These are phyloP conservation scores for Wickerhamomyces subpelliculosus DNA, from an alignment of 805 yeast genomes.

Conservation along the genomic window DNA sequence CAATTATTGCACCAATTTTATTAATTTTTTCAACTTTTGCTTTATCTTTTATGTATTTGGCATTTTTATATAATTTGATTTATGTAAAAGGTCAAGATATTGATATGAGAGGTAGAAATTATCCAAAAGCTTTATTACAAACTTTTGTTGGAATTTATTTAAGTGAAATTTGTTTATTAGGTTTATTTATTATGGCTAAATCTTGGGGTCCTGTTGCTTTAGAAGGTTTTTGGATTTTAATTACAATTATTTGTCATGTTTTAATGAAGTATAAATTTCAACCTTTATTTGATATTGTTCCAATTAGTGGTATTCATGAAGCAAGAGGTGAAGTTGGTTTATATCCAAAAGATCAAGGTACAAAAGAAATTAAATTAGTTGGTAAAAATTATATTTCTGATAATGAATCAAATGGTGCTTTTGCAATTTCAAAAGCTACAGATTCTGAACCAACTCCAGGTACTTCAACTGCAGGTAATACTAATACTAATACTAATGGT, in stretches of 20 bases:
- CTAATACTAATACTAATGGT: conserved; percentile 22
- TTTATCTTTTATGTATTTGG: conserved; percentile 49
- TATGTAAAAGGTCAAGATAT: conserved; percentile 51
- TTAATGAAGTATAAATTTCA: conserved; percentile 52
- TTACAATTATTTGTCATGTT: conserved; percentile 52
- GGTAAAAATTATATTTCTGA: conserved; percentile 32
- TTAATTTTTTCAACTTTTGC: conserved; percentile 61
- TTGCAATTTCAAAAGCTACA: conserved; percentile 7
- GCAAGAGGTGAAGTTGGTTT: conserved; percentile 32
- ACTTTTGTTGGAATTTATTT: conserved; percentile 65
- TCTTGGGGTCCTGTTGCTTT: conserved; percentile 74
- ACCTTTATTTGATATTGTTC: conserved; percentile 62
- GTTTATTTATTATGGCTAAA: conserved; percentile 69
- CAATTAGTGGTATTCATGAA: conserved; percentile 45
- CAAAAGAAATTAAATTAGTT: conserved; percentile 43
- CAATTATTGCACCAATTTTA: conserved; percentile 72
- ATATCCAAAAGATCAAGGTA: conserved; percentile 70
- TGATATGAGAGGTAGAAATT: conserved; percentile 68
- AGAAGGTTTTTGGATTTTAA: conserved; percentile 53
- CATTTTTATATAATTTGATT: conserved; percentile 53
- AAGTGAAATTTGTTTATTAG: conserved; percentile 62
- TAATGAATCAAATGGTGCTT: conserved; percentile 14
- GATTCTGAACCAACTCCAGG: too few species aligned
- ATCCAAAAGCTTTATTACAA: conserved; percentile 67
- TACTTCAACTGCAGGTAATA: too few species aligned